Percentiles rank a stretch among this genome's conserved stretches.
Conservation (phyloP, 2,329 filamentous ascomycete species). For the Microthyrium microscopicum region DNA sequence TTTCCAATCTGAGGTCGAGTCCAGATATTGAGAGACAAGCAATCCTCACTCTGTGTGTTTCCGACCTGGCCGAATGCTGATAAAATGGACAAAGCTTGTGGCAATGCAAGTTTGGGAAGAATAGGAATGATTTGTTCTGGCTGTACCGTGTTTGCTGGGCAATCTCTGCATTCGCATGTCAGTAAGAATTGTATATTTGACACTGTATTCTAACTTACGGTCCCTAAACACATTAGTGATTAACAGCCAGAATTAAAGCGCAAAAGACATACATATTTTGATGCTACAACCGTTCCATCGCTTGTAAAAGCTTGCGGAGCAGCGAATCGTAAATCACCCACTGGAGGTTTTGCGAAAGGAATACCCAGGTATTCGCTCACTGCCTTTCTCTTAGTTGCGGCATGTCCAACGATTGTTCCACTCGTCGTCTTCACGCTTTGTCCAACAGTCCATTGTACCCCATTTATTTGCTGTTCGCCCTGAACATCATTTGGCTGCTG, state of each 20-base stretch:
- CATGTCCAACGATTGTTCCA: slow-evolving; percentile 18
- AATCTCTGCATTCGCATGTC: too few species aligned
- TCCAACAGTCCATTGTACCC: slow-evolving; percentile 11
- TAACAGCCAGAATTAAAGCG: too few species aligned
- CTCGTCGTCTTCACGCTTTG: slow-evolving; percentile 17
- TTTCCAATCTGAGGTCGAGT: slow-evolving; percentile 7
- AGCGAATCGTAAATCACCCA: slow-evolving; percentile 18
- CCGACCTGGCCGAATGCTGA: not conserved
- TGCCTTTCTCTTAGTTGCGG: slow-evolving; percentile 12
- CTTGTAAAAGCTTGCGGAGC: slow-evolving; percentile 14
- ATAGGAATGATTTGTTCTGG: too few species aligned
- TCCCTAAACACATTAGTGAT: too few species aligned
- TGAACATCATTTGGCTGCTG: too few species aligned
- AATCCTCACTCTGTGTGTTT: slow-evolving; percentile 6
- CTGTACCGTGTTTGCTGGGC: too few species aligned
- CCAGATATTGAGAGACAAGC: slow-evolving; percentile 7
- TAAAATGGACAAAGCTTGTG: not conserved
- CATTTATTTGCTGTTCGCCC: too few species aligned
- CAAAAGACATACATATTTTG: too few species aligned
- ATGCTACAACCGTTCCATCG: slow-evolving; percentile 12
- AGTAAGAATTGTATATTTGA: too few species aligned
- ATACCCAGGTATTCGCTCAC: slow-evolving; percentile 21
- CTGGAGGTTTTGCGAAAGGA: slow-evolving; percentile 19
- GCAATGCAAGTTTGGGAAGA: too few species aligned
- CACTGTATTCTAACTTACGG: too few species aligned